Evolutionary conservation across 75 land plant genomes (phyloP).

Genomic region (Selaginella moellendorffii): DNA sequence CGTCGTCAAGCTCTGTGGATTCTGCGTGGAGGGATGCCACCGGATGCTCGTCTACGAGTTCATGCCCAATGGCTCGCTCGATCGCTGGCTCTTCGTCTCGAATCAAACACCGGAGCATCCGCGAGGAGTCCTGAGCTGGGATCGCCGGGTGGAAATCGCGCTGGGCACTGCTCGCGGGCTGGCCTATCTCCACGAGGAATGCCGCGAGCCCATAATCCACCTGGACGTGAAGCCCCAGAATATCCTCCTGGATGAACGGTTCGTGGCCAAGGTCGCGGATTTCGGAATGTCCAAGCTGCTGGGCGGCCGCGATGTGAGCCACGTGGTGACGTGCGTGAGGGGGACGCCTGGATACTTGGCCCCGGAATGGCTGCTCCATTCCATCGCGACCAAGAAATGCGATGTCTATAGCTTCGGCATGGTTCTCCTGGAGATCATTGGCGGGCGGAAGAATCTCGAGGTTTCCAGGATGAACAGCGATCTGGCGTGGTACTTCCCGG

Average conservation of each 20-base stretch:
- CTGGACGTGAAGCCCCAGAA: conserved; percentile 8
- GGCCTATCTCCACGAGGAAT: conserved; percentile 3
- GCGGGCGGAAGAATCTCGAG: conserved; percentile 1
- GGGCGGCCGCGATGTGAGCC: neutral
- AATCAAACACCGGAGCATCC: neutral
- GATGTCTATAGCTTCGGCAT: conserved; percentile 7
- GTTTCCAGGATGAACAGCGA: neutral
- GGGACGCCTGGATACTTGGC: conserved; percentile 7
- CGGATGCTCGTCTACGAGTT: conserved; percentile 6
- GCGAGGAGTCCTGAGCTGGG: neutral
- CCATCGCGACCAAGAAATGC: conserved; percentile 6
- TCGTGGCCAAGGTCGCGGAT: neutral
- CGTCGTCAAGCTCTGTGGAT: conserved; percentile 8
- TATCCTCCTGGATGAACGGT: conserved; percentile 1
- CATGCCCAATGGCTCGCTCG: conserved; percentile 7
- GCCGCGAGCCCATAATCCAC: neutral
- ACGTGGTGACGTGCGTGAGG: neutral
- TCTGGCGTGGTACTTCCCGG: conserved; percentile 5
- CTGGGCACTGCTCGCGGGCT: conserved; percentile 3
- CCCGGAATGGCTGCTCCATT: conserved; percentile 1
- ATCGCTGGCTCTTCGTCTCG: neutral
- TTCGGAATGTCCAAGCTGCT: conserved; percentile 8
- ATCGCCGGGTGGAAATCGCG: neutral
- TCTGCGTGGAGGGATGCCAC: neutral
- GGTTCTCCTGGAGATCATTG: conserved; percentile 1